Evolutionary conservation across 2,329 filamentous ascomycete species (phyloP).

Genomic region (Cladorrhinum sp.): DNA sequence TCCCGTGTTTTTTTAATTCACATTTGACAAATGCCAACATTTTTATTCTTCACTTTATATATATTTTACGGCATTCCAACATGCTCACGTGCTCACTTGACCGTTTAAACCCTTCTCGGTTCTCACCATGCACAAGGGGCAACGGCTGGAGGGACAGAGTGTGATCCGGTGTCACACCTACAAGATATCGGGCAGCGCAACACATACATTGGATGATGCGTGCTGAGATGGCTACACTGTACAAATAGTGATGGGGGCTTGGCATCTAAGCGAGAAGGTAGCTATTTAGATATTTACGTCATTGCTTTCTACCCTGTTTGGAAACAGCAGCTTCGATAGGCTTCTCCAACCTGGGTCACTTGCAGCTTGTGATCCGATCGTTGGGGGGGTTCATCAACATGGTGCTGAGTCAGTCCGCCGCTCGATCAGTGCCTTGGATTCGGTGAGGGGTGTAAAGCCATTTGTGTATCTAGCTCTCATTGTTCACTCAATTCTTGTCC

Average conservation of each 20-base stretch:
- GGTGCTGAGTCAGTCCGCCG: conserved; percentile 5
- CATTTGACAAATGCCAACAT: neutral
- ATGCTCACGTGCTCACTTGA: neutral
- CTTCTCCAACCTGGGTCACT: neutral
- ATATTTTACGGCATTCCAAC: neutral
- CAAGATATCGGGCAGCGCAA: no score
- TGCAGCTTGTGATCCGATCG: neutral
- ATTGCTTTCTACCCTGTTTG: neutral
- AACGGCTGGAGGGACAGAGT: neutral
- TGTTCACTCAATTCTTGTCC: neutral
- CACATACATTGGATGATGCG: no score
- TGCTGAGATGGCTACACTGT: no score
- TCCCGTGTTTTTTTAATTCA: neutral
- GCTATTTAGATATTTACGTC: neutral
- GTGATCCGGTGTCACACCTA: neutral
- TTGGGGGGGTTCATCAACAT: neutral
- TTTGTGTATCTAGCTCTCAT: neutral
- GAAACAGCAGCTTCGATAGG: neutral
- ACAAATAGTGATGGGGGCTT: neutral
- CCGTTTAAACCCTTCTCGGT: neutral
- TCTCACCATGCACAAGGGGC: neutral
- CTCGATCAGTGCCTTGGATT: neutral
- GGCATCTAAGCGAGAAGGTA: neutral
- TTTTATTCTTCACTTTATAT: neutral
- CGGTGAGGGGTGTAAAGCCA: neutral